Percentiles rank a stretch among this genome's conserved stretches.
phyloP scores from a whole-genome alignment of 495 filamentous ascomycete genomes.

The Trichoderma parareesei region DNA sequence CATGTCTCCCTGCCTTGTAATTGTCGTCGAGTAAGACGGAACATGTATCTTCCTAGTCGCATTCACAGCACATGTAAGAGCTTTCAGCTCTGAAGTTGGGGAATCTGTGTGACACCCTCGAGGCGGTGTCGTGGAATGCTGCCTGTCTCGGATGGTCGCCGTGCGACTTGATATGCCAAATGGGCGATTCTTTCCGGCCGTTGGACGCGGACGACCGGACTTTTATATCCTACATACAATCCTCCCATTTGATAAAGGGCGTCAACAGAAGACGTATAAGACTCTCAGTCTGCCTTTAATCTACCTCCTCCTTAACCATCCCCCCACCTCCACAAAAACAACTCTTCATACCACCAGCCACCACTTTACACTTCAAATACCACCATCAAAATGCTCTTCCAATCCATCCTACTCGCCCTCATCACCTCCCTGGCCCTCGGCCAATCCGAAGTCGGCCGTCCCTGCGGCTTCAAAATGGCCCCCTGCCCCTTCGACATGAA shows the following conservation, averaged over 20 bases:
- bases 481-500: conserved; percentile 5
- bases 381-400: not conserved
- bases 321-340: not conserved
- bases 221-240: not conserved
- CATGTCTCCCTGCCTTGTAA: no score
- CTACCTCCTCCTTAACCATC: not conserved
- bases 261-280: not conserved
- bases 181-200: not conserved
- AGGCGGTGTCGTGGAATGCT: conserved; percentile 4
- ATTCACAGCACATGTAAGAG: not conserved
- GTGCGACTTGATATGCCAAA: not conserved
- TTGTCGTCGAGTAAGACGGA: no score
- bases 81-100: not conserved
- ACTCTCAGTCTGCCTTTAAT: not conserved
- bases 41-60: no score
- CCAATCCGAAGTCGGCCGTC: not conserved
- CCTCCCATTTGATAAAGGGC: not conserved
- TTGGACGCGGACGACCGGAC: not conserved
- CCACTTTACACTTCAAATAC: not conserved
- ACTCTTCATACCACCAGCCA: not conserved
- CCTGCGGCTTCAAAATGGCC: conserved; percentile 8
- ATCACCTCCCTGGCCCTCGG: not conserved
- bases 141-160: not conserved
- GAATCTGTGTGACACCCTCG: not conserved
- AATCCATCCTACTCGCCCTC: not conserved